Evolutionary conservation across 768 basidiomycete species (phyloP), one percentile per base, ranked within the genome.

Genomic region (Lactarius sp.): DNA sequence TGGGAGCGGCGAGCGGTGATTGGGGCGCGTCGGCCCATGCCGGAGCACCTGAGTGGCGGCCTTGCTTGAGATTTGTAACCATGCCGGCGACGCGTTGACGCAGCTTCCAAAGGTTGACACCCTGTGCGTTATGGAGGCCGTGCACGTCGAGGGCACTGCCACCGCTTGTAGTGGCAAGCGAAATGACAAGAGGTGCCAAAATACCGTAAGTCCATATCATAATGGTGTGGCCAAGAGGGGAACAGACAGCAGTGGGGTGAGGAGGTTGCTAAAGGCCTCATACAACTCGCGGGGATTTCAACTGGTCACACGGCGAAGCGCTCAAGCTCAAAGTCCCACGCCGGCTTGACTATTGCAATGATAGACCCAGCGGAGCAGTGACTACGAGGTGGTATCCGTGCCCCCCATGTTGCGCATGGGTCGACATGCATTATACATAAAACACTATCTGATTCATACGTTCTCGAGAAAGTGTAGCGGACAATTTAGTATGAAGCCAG

Each of bases 81-180:
- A 33, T 42, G 42, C 50, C 20, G 54, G 33, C 10, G 8, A 39
- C 36, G 31, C 27, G 52, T 41, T 39, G 66, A 6, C 52, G 2
- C 27, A 88, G 75, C 72, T 77, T 81, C 86, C 85, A 86, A 44
- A 84, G 73, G 72, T 89, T 90, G 63, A 88, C 78, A 18, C 79
- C 81, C 72, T 87, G 88, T 13, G 86, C 77, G 12, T 82, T 84
- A 33, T 71, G 60, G 31, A 51, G n/a, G 31, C 14, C 5, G 12
- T 39, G 37, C 10, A 37, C 37, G 8, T 36, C 42, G 42, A 47
- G 44, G 18, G 53, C 46, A 4, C 18, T 14, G 37, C 16, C 6
- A 14, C 6, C 33, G 22, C 39, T 41, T 22, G 60, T 20, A 33
- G 37, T n/a, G 39, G 54, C 54, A 20, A 55, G 47, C n/a, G 34